Evolutionary conservation across 805 yeast species (phyloP), one percentile per base, ranked within the genome.

Genomic region (Ogataea pignaliae): DNA sequence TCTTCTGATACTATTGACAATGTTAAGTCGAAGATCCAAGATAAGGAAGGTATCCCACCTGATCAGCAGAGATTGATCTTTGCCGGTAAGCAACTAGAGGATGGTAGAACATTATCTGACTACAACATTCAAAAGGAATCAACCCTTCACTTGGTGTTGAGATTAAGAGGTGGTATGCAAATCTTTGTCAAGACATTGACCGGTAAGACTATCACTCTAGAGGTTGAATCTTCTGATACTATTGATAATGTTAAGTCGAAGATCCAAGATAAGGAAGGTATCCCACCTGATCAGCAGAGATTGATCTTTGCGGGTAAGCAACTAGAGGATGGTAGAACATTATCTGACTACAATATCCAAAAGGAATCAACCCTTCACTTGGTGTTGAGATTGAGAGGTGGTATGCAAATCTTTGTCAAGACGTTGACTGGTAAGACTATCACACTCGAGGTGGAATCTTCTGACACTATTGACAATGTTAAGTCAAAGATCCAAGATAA

Each of bases 381-480:
- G 77, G 98, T 91, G 57, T 78, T 91, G 59, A 89, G 97, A 82
- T 86, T 91, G 72, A 88, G 97, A 80, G 98, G 98, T 79, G 97
- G 96, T 78, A 61, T 63, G 65, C 70, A 70, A 59, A 61, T 65
- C 34, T 66, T 65, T 36, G 89, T 83, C 75, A 83, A 83, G 74
- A 83, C 89, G 74, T 79, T 83, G 71, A 83, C 89, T 64, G 89
- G 88, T 79, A 83, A 83, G 81, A 85, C 96, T 71, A 89, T 89
- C 78, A 89, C 97, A 83, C 85, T 89, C 68, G 97, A 89, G 82
- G 97, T 89, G 71, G 97, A 89, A 82, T 88, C 97, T 63, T 86
- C 95, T 66, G 97, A 89, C 85, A 88, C 97, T 70, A 89, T 89
- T 75, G 97, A 89, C 85, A 89, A 89, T 69, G 97, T 89, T 83